Percentiles rank a stretch among this genome's conserved stretches.
Evolutionary conservation across 2,329 filamentous ascomycete species (phyloP).

Genomic region (Sarocladium brachiariae): DNA sequence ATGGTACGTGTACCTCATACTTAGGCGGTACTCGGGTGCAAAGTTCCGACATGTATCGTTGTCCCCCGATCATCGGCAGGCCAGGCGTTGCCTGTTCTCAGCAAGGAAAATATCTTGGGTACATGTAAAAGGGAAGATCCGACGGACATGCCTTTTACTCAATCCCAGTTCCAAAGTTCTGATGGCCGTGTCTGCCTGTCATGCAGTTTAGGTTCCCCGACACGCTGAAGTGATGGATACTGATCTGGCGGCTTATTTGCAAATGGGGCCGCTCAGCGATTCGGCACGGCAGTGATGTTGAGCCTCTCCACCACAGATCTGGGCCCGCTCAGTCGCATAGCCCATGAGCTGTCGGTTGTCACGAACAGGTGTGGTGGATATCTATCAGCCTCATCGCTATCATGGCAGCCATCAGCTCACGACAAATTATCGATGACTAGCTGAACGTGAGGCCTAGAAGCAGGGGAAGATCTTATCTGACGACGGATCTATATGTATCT

Average conservation of each 20-base stretch:
- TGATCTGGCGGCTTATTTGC: slow-evolving; percentile 3
- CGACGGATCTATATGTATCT: background rate
- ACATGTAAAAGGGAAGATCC: background rate
- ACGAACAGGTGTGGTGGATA: slow-evolving; percentile 7
- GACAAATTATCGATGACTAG: background rate
- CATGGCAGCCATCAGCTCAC: background rate
- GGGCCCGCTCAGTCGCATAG: slow-evolving; percentile 8
- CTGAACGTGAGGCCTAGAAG: background rate
- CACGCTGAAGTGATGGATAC: background rate
- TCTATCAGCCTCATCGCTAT: slow-evolving; percentile 5
- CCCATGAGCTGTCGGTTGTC: slow-evolving; percentile 6
- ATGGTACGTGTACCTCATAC: slow-evolving; percentile 7
- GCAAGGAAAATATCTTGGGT: background rate
- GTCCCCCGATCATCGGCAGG: slow-evolving; percentile 4
- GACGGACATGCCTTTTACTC: too few species aligned
- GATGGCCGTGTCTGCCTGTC: too few species aligned
- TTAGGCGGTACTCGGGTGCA: slow-evolving; percentile 4
- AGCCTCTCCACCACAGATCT: slow-evolving; percentile 9
- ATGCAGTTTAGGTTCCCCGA: background rate
- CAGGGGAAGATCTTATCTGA: background rate
- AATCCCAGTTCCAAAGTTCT: too few species aligned
- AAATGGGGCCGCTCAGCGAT: slow-evolving; percentile 7
- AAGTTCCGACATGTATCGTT: slow-evolving; percentile 5
- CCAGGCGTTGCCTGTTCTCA: background rate
- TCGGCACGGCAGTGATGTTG: slow-evolving; percentile 8